Base-by-base conservation (phyloP, 108 stramenopile species). In the Cyclotella kingstonii region DNA sequence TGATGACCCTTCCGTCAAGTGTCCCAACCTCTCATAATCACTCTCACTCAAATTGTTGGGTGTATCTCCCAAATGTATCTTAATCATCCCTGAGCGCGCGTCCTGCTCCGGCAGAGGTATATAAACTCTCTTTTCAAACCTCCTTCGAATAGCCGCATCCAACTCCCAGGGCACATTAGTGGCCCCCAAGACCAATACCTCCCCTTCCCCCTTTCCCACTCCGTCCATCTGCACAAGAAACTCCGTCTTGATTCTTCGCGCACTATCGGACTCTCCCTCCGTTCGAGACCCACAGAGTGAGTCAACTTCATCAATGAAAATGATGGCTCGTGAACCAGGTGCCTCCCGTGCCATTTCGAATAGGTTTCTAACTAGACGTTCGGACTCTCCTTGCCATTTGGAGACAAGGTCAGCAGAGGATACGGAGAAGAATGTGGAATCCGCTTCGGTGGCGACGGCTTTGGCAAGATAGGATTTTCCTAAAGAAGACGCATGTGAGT, bases 201-300 rank as follows among this genome's bases (percentile, higher is more conserved):
- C 84, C 17, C 79, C 84, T 5, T 89, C 82, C 9, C 73, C 72
- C 54, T 92, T 89, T 12, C 94, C 93, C 14, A 98, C 96, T 31
- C 98, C 98, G 52, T 98, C 93, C 97, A 99, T 97, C 82, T 99
- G 99, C 8, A 99, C 98, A n/a, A 99, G 76, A 76, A 99, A 98
- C 69, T 99, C 99, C 1, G 98, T 98, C 80, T 97, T 98, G 63
- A 99, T 93, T 19, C 97, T 82, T 39, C 98, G 73, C 21, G 87
- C 61, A 11, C 87, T 85, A 59, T 99, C 98, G 58, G 66, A 79
- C 80, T 99, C 95, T 34, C 96, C 97, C 70, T 98, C 97, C 3
- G 75, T 73, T 26, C 97, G 84, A 53, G 77, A 80, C 23, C 91
- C 87, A 67, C 95, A 97, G 46, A 99, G 62, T 2, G 94, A 95